A percentile compares a stretch with the other conserved stretches of the same genome.
These are phyloP conservation scores for Metschnikowia bowlesiae DNA, from an alignment of 805 yeast species.

Conservation along the genomic window DNA sequence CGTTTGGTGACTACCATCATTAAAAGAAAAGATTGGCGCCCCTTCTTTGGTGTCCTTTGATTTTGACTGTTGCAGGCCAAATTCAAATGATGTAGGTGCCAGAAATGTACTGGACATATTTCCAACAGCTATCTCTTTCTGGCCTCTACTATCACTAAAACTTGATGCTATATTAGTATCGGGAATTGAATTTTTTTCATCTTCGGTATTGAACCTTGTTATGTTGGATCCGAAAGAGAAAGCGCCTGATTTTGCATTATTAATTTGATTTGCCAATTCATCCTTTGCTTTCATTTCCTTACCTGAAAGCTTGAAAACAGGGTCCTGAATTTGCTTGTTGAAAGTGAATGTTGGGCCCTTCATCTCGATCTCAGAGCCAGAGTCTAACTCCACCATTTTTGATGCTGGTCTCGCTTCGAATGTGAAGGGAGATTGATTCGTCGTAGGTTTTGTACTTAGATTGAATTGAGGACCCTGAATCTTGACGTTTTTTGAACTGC, in stretches of 20 bases:
- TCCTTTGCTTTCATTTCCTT: neutral
- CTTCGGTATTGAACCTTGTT: neutral
- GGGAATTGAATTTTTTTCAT: neutral
- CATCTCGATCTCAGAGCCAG: slow-evolving; percentile 60
- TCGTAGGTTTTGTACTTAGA: slow-evolving; percentile 22
- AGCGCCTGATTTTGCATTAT: neutral
- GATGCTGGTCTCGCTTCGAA: slow-evolving; percentile 29
- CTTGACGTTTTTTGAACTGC: slow-evolving; percentile 15
- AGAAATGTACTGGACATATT: neutral
- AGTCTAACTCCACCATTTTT: slow-evolving; percentile 42
- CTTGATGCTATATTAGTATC: neutral
- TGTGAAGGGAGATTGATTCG: slow-evolving; percentile 35
- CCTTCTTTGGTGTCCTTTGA: neutral
- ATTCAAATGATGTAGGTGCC: neutral
- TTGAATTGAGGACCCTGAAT: slow-evolving; percentile 37
- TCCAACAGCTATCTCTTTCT: neutral
- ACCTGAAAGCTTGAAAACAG: slow-evolving; percentile 23
- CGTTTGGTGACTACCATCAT: neutral
- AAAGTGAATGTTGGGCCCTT: slow-evolving; percentile 68
- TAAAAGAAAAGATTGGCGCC: neutral
- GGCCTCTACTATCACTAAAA: neutral
- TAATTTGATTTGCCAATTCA: neutral
- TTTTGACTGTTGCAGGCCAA: neutral
- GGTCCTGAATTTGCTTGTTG: slow-evolving; percentile 33
- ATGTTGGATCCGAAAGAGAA: neutral